Percentiles rank a stretch among this genome's conserved stretches.
Conservation (phyloP, 2,329 filamentous ascomycete species). For the Pyrenochaeta sp. region DNA sequence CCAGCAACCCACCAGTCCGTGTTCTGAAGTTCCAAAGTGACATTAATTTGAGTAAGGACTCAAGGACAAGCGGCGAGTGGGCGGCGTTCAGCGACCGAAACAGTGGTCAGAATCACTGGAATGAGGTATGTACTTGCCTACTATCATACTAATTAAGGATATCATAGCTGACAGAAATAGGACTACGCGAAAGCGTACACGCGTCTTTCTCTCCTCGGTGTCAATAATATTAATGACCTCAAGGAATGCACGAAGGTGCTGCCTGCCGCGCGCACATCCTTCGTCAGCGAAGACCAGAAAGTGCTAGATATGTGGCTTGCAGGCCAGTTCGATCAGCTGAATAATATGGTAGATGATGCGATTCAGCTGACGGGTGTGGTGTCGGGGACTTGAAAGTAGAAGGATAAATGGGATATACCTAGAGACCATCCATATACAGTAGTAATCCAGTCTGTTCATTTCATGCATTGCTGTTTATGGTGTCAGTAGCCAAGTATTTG, state of each 20-base stretch:
- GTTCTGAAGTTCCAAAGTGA: slow-evolving; percentile 51
- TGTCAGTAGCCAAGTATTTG: too few relatives aligned
- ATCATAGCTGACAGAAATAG: slow-evolving; percentile 19
- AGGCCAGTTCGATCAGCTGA: slow-evolving; percentile 44
- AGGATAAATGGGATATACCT: not conserved
- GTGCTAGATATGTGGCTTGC: slow-evolving; percentile 43
- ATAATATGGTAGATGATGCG: slow-evolving; percentile 44
- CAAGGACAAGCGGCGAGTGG: slow-evolving; percentile 46
- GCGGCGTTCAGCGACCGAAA: slow-evolving; percentile 31
- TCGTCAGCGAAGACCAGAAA: slow-evolving; percentile 38
- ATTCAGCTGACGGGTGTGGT: slow-evolving; percentile 43
- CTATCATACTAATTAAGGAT: not conserved
- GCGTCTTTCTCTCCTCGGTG: slow-evolving; percentile 63
- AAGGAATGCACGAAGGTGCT: slow-evolving; percentile 65
- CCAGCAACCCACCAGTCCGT: slow-evolving; percentile 34
- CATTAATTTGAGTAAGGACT: slow-evolving; percentile 45
- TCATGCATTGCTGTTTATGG: not conserved
- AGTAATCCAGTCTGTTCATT: not conserved
- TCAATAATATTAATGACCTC: slow-evolving; percentile 64
- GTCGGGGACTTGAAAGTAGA: not conserved
- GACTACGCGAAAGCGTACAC: slow-evolving; percentile 64
- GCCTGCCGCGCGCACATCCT: slow-evolving; percentile 39
- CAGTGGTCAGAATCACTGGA: slow-evolving; percentile 43
- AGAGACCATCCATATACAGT: not conserved
- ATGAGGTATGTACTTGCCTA: slow-evolving; percentile 37